Percentiles rank a stretch among this genome's conserved stretches.
Conservation (phyloP, 2,329 filamentous ascomycete genomes). For the Rhinocladiella similis region DNA sequence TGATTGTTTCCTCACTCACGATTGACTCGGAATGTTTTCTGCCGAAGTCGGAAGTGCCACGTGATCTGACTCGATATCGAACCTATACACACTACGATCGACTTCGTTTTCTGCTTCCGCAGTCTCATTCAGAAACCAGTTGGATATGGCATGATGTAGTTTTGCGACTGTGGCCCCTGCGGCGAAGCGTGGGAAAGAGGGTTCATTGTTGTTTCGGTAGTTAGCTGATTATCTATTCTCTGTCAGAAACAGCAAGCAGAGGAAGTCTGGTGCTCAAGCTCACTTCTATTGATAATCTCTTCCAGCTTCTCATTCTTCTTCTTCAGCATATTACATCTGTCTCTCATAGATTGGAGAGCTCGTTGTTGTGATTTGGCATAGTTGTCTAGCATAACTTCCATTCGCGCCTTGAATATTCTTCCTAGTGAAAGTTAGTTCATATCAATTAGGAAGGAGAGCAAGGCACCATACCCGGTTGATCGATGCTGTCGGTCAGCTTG, state of each 20-base stretch:
- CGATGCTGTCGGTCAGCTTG: conserved; percentile 11
- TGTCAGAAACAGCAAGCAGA: background rate
- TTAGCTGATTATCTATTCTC: conserved; percentile 4
- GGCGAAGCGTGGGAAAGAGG: background rate
- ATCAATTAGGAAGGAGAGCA: background rate
- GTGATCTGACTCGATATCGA: background rate
- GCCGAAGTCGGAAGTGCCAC: background rate
- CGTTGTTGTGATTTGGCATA: conserved; percentile 21
- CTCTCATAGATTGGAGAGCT: conserved; percentile 20
- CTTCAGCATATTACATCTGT: conserved; percentile 15
- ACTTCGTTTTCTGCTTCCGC: background rate
- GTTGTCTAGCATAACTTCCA: conserved; percentile 19
- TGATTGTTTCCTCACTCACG: background rate
- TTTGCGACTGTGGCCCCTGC: background rate
- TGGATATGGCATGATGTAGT: background rate
- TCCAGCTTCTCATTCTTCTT: conserved; percentile 19
- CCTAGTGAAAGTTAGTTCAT: conserved; percentile 7
- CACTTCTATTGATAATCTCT: conserved; percentile 11
- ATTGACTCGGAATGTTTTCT: background rate
- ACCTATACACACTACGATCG: background rate
- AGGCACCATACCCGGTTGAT: conserved; percentile 15
- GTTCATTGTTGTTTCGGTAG: conserved; percentile 1
- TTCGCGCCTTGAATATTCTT: conserved; percentile 14
- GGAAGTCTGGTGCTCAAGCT: background rate
- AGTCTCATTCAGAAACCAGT: background rate